Base-by-base conservation (phyloP, 2,329 filamentous ascomycete species). In the Sporothrix euskadiensis region DNA sequence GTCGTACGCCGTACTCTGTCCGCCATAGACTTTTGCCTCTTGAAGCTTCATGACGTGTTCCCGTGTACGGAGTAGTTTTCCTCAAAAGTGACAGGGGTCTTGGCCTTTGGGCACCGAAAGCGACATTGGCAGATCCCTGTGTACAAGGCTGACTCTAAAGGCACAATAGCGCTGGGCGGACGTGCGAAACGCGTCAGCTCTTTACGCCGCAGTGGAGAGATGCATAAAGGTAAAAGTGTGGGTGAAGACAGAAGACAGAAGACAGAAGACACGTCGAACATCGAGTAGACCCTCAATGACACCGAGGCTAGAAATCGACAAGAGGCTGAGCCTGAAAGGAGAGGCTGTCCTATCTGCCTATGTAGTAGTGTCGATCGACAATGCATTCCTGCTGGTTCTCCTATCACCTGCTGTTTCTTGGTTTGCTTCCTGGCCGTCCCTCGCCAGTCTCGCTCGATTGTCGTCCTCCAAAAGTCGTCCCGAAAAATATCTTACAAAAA, bases 131-230 rank as follows among this genome's bases (percentile, higher is more conserved):
- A 61, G 30, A 39, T 61, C 32, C 16, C 32, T 63, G 8, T 32
- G 30, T 47, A 14, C 44, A 68, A 68, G 65, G 65, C 65, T 68
- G 65, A 68, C n/a, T 68, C 52, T 68, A 63, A 22, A 22, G 26
- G 8, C 32, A 32, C 32, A 61, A 41, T 56, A 26, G 19, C 16
- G 47, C 65, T 39, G 56, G 5, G 66, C 10, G 5, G 35, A 69
- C 22, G 69, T 19, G 22, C 49, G 10, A 66, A 52, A 72, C 54
- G 19, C 44, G 59, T 72, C 35, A 72, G 47, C 70, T 57, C 19
- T 41, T 44, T 26, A 22, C 49, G 16, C 39, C 6, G 22, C 22
- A 26, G 10, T 39, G 52, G 57, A 71, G 54, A 32, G 54, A 52
- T 16, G 44, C 14, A 49, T 49, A 49, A 49, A 16, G 12, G 44